These are phyloP conservation scores for Pontederia paniculata DNA, from an alignment of 176 grass and related monocot species.

Conservation along the genomic window DNA sequence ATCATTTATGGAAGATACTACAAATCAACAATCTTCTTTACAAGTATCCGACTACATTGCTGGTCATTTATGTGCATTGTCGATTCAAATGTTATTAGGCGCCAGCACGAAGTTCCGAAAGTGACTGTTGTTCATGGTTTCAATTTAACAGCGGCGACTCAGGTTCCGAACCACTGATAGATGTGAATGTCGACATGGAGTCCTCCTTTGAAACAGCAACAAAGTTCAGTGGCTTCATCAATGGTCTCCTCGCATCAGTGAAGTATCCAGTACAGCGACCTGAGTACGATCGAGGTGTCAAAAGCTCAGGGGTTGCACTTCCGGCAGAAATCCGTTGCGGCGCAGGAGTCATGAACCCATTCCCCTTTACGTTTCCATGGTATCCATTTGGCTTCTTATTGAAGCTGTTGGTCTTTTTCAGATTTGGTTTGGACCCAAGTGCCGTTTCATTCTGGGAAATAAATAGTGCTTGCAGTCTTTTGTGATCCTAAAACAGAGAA, in stretches of 20 bases:
- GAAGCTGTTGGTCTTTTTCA: slow-evolving; percentile 50
- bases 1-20: too few species aligned
- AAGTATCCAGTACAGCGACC: slow-evolving; percentile 65
- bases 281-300: slow-evolving; percentile 75
- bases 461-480: slow-evolving; percentile 77
- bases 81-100: background rate
- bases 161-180: slow-evolving; percentile 90
- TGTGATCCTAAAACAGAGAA: slow-evolving; percentile 57
- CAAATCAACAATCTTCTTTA: background rate
- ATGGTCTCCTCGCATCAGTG: slow-evolving; percentile 47
- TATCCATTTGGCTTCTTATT: slow-evolving; percentile 58
- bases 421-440: slow-evolving; percentile 59
- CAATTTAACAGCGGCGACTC: slow-evolving; percentile 37
- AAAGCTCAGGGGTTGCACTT: slow-evolving; percentile 66
- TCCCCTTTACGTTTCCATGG: slow-evolving; percentile 31
- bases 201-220: slow-evolving; percentile 45
- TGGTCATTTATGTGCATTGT: background rate
- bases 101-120: background rate
- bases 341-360: slow-evolving; percentile 74
- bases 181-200: slow-evolving; percentile 84
- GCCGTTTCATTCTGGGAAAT: slow-evolving; percentile 61
- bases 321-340: slow-evolving; percentile 52
- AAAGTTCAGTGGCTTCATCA: slow-evolving; percentile 55
- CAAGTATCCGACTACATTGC: background rate
- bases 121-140: background rate